These are phyloP conservation scores for Naegleria fowleri DNA, from an alignment of 208 protist species.

Conservation along the genomic window DNA sequence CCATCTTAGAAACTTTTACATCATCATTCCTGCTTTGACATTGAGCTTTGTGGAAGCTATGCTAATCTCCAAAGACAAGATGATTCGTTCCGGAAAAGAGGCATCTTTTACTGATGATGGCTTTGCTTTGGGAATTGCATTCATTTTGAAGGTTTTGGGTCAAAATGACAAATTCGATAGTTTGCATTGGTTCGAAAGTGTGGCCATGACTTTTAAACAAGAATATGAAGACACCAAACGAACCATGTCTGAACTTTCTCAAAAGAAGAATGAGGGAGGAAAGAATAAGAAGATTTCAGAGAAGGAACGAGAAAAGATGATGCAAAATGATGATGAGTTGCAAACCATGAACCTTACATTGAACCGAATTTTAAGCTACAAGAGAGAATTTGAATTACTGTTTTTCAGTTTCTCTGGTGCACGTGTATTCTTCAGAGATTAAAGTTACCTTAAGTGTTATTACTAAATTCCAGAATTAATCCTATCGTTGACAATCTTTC, in stretches of 20 bases:
- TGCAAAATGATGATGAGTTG: slow-evolving; percentile 37
- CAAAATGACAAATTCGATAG: slow-evolving; percentile 78
- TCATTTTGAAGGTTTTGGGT: slow-evolving; percentile 87
- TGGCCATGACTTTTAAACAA: background rate
- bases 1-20: slow-evolving; percentile 83
- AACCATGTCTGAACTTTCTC: slow-evolving; percentile 14
- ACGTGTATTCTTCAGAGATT: slow-evolving; percentile 62
- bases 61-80: slow-evolving; percentile 82
- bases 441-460: too few relatives aligned
- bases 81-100: slow-evolving; percentile 77
- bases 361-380: slow-evolving; percentile 25
- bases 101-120: slow-evolving; percentile 90
- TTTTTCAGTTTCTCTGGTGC: slow-evolving; percentile 53
- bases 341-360: slow-evolving; percentile 41
- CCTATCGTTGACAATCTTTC: too few relatives aligned
- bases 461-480: too few relatives aligned
- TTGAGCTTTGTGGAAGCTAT: slow-evolving; percentile 84
- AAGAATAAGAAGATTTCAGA: background rate
- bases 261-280: slow-evolving; percentile 33
- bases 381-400: slow-evolving; percentile 57
- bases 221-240: slow-evolving; percentile 15
- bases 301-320: slow-evolving; percentile 39
- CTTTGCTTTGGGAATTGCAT: slow-evolving; percentile 88
- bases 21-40: slow-evolving; percentile 89
- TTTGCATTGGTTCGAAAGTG: slow-evolving; percentile 76